phyloP scores from a whole-genome alignment of 2,329 filamentous ascomycete genomes.

The Hypoxylon rubiginosum region DNA sequence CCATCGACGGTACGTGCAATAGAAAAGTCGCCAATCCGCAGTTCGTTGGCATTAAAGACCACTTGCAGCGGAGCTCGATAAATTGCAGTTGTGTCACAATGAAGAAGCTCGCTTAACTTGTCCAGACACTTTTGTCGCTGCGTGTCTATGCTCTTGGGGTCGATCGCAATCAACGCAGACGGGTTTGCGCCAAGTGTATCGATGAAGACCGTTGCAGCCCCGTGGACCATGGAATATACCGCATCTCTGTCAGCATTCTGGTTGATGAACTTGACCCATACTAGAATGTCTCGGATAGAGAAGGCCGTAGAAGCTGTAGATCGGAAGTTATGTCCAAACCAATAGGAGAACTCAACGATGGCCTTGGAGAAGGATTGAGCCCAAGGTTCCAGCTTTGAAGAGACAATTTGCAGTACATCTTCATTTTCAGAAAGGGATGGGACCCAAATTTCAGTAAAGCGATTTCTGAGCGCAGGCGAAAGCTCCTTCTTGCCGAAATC shows the following conservation, averaged over 20 bases:
- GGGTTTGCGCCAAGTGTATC: slow-evolving; percentile 97
- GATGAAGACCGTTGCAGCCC: slow-evolving; percentile 94
- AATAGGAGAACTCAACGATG: slow-evolving; percentile 89
- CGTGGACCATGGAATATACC: slow-evolving; percentile 74
- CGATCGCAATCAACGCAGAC: slow-evolving; percentile 83
- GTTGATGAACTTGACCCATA: slow-evolving; percentile 95
- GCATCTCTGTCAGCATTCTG: slow-evolving; percentile 64
- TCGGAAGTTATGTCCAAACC: slow-evolving; percentile 89
- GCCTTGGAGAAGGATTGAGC: slow-evolving; percentile 71
- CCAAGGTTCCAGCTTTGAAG: slow-evolving; percentile 74
- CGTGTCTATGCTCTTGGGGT: slow-evolving; percentile 74
- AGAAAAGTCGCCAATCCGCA: slow-evolving; percentile 82
- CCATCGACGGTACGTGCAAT: slow-evolving; percentile 67
- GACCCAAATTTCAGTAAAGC: slow-evolving; percentile 99
- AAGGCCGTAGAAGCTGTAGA: slow-evolving; percentile 81
- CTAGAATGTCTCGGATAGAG: slow-evolving; percentile 91
- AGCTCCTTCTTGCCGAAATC: slow-evolving; percentile 99
- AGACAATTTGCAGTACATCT: slow-evolving; percentile 89
- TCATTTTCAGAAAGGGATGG: slow-evolving; percentile 85
- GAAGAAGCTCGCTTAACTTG: slow-evolving; percentile 77
- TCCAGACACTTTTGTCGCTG: slow-evolving; percentile 81
- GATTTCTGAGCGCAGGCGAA: slow-evolving; percentile 92
- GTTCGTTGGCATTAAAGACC: slow-evolving; percentile 61
- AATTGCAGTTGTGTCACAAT: slow-evolving; percentile 70
- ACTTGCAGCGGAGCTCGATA: slow-evolving; percentile 76